Conservation (phyloP, 1,284 basidiomycete genomes). For the Cutaneotrichosporon dermatis region DNA sequence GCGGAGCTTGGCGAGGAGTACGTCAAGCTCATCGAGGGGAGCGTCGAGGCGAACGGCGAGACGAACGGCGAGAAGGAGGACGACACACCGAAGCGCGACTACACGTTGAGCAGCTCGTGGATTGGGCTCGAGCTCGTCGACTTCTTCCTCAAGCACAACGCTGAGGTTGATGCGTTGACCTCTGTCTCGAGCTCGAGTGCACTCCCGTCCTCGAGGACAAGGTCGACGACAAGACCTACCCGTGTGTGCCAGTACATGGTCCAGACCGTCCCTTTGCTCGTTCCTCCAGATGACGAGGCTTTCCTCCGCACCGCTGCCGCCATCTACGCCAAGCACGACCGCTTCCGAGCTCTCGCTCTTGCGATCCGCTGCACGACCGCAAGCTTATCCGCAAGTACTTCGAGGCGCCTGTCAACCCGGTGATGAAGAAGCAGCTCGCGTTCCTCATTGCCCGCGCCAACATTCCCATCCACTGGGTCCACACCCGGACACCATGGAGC, state of each 20-base stretch:
- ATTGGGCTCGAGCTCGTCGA: slow-evolving; percentile 81
- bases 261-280: slow-evolving; percentile 85
- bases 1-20: slow-evolving; percentile 96
- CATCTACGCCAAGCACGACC: slow-evolving; percentile 83
- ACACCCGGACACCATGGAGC: slow-evolving; percentile 52
- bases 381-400: slow-evolving; percentile 77
- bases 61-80: slow-evolving; percentile 14
- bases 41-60: slow-evolving; percentile 46
- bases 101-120: slow-evolving; percentile 62
- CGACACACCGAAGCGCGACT: slow-evolving; percentile 21
- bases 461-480: slow-evolving; percentile 86
- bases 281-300: slow-evolving; percentile 85
- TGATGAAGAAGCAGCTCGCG: slow-evolving; percentile 94
- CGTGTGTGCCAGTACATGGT: slow-evolving; percentile 99
- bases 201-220: slow-evolving; percentile 71
- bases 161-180: slow-evolving; percentile 98
- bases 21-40: slow-evolving; percentile 32
- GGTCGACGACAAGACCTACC: slow-evolving; percentile 73
- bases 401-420: slow-evolving; percentile 74
- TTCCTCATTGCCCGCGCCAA: slow-evolving; percentile 90
- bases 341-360: slow-evolving; percentile 79
- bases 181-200: slow-evolving; percentile 90
- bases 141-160: slow-evolving; percentile 91
- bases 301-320: slow-evolving; percentile 87
- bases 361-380: slow-evolving; percentile 80